These are phyloP conservation scores for Ceratocystis alfenasii DNA, from an alignment of 2,329 filamentous ascomycete species.

Conservation along the genomic window DNA sequence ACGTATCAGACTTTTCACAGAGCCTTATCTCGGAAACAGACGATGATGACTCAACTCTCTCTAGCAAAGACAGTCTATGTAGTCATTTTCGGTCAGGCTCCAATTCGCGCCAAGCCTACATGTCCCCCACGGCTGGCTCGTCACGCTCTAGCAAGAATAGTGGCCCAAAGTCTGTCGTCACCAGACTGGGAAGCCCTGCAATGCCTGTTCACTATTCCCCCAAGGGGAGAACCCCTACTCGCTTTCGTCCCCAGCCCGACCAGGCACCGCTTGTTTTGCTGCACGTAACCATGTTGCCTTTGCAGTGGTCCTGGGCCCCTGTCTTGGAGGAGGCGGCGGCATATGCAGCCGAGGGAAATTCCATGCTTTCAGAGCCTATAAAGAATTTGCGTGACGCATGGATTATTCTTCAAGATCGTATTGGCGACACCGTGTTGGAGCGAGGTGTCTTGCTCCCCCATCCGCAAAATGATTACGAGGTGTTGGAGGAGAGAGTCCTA, in stretches of 20 bases:
- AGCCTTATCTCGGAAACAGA: constrained; percentile 41
- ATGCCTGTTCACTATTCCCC: constrained; percentile 42
- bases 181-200: constrained; percentile 44
- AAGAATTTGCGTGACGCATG: constrained; percentile 50
- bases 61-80: constrained; percentile 42
- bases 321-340: constrained; percentile 34
- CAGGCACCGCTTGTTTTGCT: constrained; percentile 62
- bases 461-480: constrained; percentile 66
- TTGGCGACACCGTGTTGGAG: constrained; percentile 60
- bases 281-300: constrained; percentile 63
- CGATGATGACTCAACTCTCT: background rate
- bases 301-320: constrained; percentile 52
- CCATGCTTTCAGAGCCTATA: constrained; percentile 31
- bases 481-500: constrained; percentile 64
- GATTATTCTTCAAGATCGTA: constrained; percentile 55
- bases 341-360: constrained; percentile 27
- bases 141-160: constrained; percentile 42
- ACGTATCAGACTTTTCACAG: constrained; percentile 42
- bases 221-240: constrained; percentile 44
- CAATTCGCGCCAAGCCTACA: constrained; percentile 57
- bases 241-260: constrained; percentile 47
- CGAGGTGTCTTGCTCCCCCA: constrained; percentile 66
- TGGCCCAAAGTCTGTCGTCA: constrained; percentile 36
- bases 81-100: constrained; percentile 58
- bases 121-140: constrained; percentile 54